Evolutionary conservation across 2,329 filamentous ascomycete genomes (phyloP), one percentile per base, ranked within the genome.

Genomic region (Periglandula ipomoeae): DNA sequence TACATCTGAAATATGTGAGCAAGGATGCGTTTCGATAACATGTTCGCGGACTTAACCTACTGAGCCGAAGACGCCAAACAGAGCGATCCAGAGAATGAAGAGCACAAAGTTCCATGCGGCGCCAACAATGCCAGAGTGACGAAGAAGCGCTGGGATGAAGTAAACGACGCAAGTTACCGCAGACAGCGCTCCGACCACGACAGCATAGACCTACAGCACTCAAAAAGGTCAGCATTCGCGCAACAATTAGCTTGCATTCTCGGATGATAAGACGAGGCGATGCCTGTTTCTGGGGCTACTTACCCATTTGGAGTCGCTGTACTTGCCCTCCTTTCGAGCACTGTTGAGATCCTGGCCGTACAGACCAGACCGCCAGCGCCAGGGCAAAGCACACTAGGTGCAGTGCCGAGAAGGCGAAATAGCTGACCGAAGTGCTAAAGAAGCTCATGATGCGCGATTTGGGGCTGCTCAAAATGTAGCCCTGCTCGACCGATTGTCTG

Each of bases 61-160:
- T 58, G 76, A 81, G 47, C 83, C 89, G 62, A 95, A 95, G 52
- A 93, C 70, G 17, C 88, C 89, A 63, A 95, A 95, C 5, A 93
- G 73, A 2, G 82, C 79, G 51, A 89, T 80, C 84, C 87, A 95
- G 26, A 94, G 76, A 53, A 93, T 72, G 57, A 85, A 87, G 17
- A 94, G 66, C 13, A 91, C 62, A 34, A 74, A 68, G 64, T 89
- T 85, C 82, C 87, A 89, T 45, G 72, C 67, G 60, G 87, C 85
- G 47, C 80, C 67, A 41, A 72, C 54, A 23, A 67, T 32, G 41
- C 64, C 60, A 20, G 71, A 70, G 53, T 76, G 67, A 52, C 74
- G 72, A 41, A 78, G 60, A 48, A 85, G 65, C 55, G 81, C 76
- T 5, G 85, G 79, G 8, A 88, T 61, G 47, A 82, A 70, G 66